phyloP scores from a whole-genome alignment of 495 filamentous ascomycete genomes.

The Podospora bellae-mahoneyi region DNA sequence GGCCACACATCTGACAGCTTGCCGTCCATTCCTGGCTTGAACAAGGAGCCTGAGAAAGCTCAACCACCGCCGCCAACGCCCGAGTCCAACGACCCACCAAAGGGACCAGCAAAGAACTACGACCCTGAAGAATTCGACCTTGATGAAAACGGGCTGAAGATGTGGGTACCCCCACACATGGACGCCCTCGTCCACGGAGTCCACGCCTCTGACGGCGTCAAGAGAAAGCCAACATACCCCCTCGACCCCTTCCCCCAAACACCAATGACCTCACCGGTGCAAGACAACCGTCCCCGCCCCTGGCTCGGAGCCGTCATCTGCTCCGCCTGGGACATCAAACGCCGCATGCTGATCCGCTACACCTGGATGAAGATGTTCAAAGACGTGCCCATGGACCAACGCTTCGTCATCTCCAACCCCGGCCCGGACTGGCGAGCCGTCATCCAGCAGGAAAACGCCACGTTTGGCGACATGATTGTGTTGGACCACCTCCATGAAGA shows the following conservation, averaged over 20 bases:
- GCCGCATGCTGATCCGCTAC: conserved; percentile 15
- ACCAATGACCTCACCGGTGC: conserved; percentile 4
- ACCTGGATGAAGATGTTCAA: conserved; percentile 14
- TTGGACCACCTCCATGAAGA: conserved; percentile 13
- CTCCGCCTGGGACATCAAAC: conserved; percentile 7
- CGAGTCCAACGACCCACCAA: neutral
- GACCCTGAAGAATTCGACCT: neutral
- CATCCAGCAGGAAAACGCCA: conserved; percentile 9
- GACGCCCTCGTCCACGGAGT: conserved; percentile 9
- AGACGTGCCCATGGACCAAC: conserved; percentile 11
- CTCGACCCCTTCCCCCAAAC: conserved; percentile 4
- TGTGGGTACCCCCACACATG: conserved; percentile 10
- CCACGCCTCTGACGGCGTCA: conserved; percentile 1
- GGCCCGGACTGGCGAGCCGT: neutral
- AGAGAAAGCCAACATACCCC: conserved; percentile 11
- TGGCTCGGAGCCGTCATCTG: conserved; percentile 16
- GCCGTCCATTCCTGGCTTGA: neutral
- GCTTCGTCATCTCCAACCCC: conserved; percentile 14
- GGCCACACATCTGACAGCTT: neutral
- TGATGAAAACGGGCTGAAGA: neutral
- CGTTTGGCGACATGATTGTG: conserved; percentile 13
- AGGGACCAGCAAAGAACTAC: neutral
- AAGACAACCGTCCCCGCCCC: conserved; percentile 2
- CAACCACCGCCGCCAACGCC: neutral
- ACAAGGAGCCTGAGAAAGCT: neutral